Percentiles rank a stretch among this genome's conserved stretches.
Conservation (phyloP, 352 stramenopile genomes). For the Pythium vanterpoolii region DNA sequence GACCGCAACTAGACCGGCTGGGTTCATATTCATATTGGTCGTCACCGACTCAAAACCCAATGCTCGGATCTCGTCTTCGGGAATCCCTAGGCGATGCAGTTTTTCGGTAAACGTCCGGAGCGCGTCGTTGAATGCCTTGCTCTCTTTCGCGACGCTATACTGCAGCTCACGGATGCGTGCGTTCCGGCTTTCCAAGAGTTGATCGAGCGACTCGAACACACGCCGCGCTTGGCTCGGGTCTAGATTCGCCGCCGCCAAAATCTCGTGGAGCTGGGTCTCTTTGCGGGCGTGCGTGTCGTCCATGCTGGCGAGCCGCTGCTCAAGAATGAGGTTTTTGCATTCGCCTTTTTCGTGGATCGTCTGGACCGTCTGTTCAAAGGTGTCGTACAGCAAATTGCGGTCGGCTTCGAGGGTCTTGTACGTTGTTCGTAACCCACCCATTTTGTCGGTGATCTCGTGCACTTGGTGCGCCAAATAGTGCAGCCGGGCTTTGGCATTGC, state of each 20-base stretch:
- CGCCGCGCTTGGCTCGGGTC: constrained; percentile 63
- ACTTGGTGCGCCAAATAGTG: constrained; percentile 73
- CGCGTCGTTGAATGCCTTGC: constrained; percentile 78
- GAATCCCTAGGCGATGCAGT: constrained; percentile 58
- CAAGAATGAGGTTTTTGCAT: constrained; percentile 88
- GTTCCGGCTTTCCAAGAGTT: constrained; percentile 61
- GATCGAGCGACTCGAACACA: constrained; percentile 68
- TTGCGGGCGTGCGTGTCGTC: constrained; percentile 78
- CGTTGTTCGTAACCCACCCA: constrained; percentile 20
- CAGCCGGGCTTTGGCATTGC: constrained; percentile 87
- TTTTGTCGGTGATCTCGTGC: constrained; percentile 49
- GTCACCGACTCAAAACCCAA: constrained; percentile 59
- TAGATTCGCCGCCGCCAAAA: constrained; percentile 67
- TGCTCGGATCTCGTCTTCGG: constrained; percentile 65
- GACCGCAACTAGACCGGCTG: constrained; percentile 67
- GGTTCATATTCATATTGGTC: constrained; percentile 56
- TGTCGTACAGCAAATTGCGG: constrained; percentile 88
- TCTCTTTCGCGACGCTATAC: constrained; percentile 66
- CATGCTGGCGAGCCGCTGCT: constrained; percentile 79
- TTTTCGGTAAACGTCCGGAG: constrained; percentile 73
- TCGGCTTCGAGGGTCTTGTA: constrained; percentile 55
- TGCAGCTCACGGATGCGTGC: constrained; percentile 51
- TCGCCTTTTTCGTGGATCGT: constrained; percentile 90
- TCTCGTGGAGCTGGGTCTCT: constrained; percentile 60
- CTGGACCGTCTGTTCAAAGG: constrained; percentile 87